Conservation (phyloP, 2,329 filamentous ascomycete species). For the Chaetomiaceae sp. region DNA sequence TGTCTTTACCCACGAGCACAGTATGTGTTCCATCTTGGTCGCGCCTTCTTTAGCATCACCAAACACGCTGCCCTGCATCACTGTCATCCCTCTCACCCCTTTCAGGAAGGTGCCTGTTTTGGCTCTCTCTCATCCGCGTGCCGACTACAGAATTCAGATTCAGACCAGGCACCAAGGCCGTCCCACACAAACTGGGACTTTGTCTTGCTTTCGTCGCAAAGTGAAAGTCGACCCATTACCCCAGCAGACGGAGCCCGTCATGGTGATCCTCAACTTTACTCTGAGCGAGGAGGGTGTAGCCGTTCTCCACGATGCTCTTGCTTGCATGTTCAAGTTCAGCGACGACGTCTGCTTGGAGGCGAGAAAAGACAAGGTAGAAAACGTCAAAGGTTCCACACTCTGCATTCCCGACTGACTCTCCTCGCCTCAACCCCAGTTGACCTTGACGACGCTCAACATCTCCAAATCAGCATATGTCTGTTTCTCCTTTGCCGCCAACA, state of each 20-base stretch:
- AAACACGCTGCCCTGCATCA: no score
- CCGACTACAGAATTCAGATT: no score
- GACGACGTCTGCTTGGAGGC: constrained; percentile 74
- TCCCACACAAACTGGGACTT: no score
- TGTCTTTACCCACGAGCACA: no score
- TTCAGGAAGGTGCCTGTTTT: no score
- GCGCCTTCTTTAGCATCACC: no score
- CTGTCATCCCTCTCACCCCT: no score
- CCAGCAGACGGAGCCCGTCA: constrained; percentile 30
- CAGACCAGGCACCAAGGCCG: no score
- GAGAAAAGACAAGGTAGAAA: constrained; percentile 56
- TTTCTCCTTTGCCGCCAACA: constrained; percentile 60
- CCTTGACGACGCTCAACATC: constrained; percentile 70
- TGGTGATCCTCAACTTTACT: constrained; percentile 67
- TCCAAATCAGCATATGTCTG: constrained; percentile 76
- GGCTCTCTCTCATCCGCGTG: background rate
- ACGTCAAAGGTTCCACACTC: background rate
- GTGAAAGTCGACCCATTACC: no score
- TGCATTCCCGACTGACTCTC: background rate
- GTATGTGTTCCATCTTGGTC: no score
- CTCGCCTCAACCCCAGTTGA: constrained; percentile 46
- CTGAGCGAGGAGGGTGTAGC: constrained; percentile 67
- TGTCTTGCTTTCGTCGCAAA: no score
- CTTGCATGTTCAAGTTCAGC: constrained; percentile 73
- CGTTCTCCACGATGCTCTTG: constrained; percentile 66